Percentiles rank a stretch among this genome's conserved stretches.
phyloP scores from a whole-genome alignment of 352 stramenopile genomes.

The Phytophthora parvispora region DNA sequence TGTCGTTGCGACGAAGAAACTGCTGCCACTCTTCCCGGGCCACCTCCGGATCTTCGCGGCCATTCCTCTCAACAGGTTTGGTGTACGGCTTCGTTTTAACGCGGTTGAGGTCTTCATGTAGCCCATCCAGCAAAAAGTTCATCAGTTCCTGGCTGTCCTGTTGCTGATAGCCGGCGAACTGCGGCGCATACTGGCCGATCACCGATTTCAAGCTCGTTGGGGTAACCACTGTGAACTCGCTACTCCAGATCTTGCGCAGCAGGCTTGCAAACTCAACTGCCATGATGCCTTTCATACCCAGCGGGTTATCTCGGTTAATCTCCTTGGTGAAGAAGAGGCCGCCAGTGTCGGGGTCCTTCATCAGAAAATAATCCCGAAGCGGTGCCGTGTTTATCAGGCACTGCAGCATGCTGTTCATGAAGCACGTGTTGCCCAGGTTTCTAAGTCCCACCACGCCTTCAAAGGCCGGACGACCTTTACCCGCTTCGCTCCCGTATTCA shows the following conservation, averaged over 20 bases:
- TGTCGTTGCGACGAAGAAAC: constrained; percentile 94
- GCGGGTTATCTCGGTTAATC: constrained; percentile 97
- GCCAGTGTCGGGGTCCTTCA: constrained; percentile 63
- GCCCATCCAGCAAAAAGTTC: constrained; percentile 92
- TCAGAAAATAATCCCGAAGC: constrained; percentile 96
- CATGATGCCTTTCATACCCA: constrained; percentile 95
- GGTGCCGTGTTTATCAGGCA: constrained; percentile 96
- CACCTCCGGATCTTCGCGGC: constrained; percentile 70
- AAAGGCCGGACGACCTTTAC: constrained; percentile 61
- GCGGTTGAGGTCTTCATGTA: constrained; percentile 94
- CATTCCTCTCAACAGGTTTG: constrained; percentile 73
- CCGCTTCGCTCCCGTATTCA: constrained; percentile 55
- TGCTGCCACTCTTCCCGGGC: constrained; percentile 84
- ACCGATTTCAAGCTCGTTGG: constrained; percentile 85
- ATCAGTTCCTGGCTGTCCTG: constrained; percentile 95
- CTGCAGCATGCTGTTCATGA: constrained; percentile 89
- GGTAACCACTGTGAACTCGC: constrained; percentile 87
- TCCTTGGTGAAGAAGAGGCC: constrained; percentile 66
- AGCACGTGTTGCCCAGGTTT: constrained; percentile 88
- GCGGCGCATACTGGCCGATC: constrained; percentile 88
- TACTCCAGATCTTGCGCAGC: constrained; percentile 95
- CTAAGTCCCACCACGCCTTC: constrained; percentile 79
- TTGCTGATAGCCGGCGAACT: constrained; percentile 92
- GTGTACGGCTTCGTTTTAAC: constrained; percentile 89
- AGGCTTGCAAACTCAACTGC: constrained; percentile 96